These are phyloP conservation scores for Penicillium diatomitis DNA, from an alignment of 495 filamentous ascomycete species.

Conservation along the genomic window DNA sequence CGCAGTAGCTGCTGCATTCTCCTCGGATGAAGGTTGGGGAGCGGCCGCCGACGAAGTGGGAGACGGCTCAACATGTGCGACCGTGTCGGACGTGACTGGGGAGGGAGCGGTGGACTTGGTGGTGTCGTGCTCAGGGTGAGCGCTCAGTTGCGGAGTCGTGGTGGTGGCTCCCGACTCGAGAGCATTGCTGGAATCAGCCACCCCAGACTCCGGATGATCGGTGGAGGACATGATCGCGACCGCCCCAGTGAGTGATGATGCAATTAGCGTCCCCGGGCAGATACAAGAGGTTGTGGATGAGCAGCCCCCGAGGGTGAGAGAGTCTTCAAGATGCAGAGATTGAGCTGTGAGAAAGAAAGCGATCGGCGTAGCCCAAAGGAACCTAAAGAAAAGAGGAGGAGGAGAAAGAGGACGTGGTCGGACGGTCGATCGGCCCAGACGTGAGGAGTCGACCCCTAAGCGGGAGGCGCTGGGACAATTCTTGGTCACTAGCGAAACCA, in stretches of 20 bases:
- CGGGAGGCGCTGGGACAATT: slow-evolving; percentile 10
- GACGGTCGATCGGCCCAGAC: slow-evolving; percentile 8
- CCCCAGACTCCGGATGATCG: slow-evolving; percentile 16
- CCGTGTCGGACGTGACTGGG: slow-evolving; percentile 3
- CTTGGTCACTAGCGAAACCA: slow-evolving; percentile 7
- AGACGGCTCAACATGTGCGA: slow-evolving; percentile 1
- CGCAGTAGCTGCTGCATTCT: slow-evolving; percentile 9
- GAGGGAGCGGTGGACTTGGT: slow-evolving; percentile 4
- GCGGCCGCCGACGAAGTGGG: slow-evolving; percentile 7
- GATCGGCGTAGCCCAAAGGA: no score
- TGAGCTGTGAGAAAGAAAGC: no score
- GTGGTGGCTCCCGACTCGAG: slow-evolving; percentile 13
- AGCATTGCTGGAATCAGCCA: slow-evolving; percentile 8
- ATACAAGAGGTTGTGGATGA: no score
- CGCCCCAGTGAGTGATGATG: slow-evolving; percentile 6
- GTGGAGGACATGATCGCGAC: slow-evolving; percentile 19
- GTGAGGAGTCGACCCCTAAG: slow-evolving; percentile 19
- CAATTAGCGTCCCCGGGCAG: slow-evolving; percentile 10
- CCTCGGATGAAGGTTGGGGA: slow-evolving; percentile 4
- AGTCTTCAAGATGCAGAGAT: no score
- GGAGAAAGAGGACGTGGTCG: slow-evolving; percentile 2
- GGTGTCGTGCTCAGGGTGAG: slow-evolving; percentile 7
- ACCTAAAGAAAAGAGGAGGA: not conserved
- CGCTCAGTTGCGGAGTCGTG: slow-evolving; percentile 17
- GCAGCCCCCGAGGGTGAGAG: not conserved